These are phyloP conservation scores for Blastobotrys indianensis DNA, from an alignment of 1,139 yeast species.

Conservation along the genomic window DNA sequence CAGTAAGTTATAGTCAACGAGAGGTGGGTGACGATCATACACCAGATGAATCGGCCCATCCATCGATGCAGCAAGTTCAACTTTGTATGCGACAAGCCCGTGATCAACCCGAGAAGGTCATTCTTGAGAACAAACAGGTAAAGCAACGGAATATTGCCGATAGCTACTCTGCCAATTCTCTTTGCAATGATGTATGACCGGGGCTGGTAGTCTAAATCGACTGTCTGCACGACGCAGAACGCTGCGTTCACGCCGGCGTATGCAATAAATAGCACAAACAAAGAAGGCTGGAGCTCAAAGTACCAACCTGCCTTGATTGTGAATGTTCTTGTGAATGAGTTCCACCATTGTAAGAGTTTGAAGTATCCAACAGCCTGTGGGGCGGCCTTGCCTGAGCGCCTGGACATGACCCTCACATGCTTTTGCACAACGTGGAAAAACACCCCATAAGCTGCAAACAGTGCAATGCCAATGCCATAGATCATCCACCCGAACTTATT, in stretches of 20 bases:
- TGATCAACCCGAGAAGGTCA: constrained; percentile 38
- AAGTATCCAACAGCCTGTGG: constrained; percentile 22
- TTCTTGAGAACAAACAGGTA: constrained; percentile 39
- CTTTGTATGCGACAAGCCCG: constrained; percentile 43
- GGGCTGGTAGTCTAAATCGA: constrained; percentile 40
- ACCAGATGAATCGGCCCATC: constrained; percentile 41
- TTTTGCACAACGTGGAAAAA: constrained; percentile 42
- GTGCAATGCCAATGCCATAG: constrained; percentile 30
- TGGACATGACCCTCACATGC: constrained; percentile 17
- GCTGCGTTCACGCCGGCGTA: constrained; percentile 34
- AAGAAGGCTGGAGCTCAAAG: constrained; percentile 39
- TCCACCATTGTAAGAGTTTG: constrained; percentile 24
- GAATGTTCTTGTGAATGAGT: constrained; percentile 11
- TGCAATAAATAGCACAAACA: constrained; percentile 30
- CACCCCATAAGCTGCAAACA: constrained; percentile 39
- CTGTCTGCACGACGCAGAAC: constrained; percentile 29
- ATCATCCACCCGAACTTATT: constrained; percentile 38
- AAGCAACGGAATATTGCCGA: constrained; percentile 41
- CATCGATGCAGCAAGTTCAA: constrained; percentile 41
- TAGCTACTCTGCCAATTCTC: constrained; percentile 40
- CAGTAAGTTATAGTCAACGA: constrained; percentile 38
- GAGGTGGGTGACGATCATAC: constrained; percentile 39
- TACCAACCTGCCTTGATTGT: constrained; percentile 20
- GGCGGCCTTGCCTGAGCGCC: constrained; percentile 12
- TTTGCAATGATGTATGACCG: constrained; percentile 40